Conservation (phyloP, 1,139 yeast species). For the Williopsis jadinii region DNA sequence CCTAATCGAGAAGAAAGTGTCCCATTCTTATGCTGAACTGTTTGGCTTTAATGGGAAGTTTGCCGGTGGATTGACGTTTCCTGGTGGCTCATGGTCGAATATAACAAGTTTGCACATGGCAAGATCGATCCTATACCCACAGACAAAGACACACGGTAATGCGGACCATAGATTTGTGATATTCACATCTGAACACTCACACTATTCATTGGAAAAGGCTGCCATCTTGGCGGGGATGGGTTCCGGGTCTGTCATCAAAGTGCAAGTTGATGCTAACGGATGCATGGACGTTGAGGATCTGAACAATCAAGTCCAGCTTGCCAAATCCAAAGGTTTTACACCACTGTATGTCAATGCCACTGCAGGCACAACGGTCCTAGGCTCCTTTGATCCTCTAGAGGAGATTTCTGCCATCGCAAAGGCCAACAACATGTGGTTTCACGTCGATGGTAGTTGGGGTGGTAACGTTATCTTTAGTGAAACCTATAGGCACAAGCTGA, state of each 20-base stretch:
- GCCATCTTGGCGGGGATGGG: conserved; percentile 78
- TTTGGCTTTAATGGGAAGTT: conserved; percentile 49
- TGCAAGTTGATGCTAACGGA: conserved; percentile 51
- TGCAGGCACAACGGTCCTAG: conserved; percentile 87
- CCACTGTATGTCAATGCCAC: conserved; percentile 79
- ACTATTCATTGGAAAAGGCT: conserved; percentile 77
- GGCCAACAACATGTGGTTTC: conserved; percentile 60
- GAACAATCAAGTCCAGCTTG: conserved; percentile 33
- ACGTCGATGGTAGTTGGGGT: conserved; percentile 91
- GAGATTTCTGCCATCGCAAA: conserved; percentile 50
- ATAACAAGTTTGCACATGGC: conserved; percentile 78
- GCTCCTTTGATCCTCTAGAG: conserved; percentile 68
- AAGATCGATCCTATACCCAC: conserved; percentile 58
- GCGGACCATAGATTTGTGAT: conserved; percentile 52
- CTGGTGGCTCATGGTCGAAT: conserved; percentile 88
- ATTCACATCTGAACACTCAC: conserved; percentile 67
- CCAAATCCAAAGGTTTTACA: conserved; percentile 50
- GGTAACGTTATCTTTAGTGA: conserved; percentile 71
- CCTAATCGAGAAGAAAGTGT: conserved; percentile 63
- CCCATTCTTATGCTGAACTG: conserved; percentile 59
- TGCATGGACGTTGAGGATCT: conserved; percentile 46
- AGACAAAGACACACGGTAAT: conserved; percentile 61
- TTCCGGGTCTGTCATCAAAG: conserved; percentile 52
- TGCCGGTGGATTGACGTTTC: conserved; percentile 79
- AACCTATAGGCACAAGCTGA: conserved; percentile 39